Evolutionary conservation across 305 asterid genomes (phyloP), one percentile per base, ranked within the genome.

Genomic region (Salvia sclarea): DNA sequence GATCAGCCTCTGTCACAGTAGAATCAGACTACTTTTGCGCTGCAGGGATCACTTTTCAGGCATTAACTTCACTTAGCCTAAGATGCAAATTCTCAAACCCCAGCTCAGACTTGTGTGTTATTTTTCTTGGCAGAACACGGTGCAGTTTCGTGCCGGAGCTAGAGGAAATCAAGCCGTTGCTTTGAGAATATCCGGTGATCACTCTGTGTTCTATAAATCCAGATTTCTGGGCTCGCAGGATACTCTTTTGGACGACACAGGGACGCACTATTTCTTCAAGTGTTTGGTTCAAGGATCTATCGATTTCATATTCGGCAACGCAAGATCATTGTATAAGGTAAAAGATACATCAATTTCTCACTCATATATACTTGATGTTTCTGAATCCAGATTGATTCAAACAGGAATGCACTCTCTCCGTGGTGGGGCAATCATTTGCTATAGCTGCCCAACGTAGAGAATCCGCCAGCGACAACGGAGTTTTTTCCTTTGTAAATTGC

Each of bases 251-350:
- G 96, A 90, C 41, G 85, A 85, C 22, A 8, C 45, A 1, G 95
- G 95, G 6, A 52, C 82, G 0, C 95, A 90, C 14, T 85, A 64
- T 45, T 87, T 75, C 62, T 74, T 62, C 72, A 69, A 76, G 14
- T 87, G 89, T 69, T 87, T 69, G 76, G 82, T 90, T 67, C 83
- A 77, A 74, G 96, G 96, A 24, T 73, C 83, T 0, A 78, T 78
- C 0, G 96, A 90, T 69, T 85, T 87, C 84, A 85, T 87, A 20
- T 84, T 81, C 63, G 95, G 96, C 18, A 76, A 81, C 21, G 91
- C 87, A 5, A 87, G 74, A 62, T 89, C 96, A 9, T 79, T 87
- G 31, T 89, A 78, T 74, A 64, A 79, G 95, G 96, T 89, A 63
- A 47, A 0, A 31, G 4, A 37, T 1, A 7, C 4, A 11, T 33